A percentile compares a stretch with the other conserved stretches of the same genome.
Conservation (phyloP, 768 basidiomycete species). For the Termitomyces sp. region DNA sequence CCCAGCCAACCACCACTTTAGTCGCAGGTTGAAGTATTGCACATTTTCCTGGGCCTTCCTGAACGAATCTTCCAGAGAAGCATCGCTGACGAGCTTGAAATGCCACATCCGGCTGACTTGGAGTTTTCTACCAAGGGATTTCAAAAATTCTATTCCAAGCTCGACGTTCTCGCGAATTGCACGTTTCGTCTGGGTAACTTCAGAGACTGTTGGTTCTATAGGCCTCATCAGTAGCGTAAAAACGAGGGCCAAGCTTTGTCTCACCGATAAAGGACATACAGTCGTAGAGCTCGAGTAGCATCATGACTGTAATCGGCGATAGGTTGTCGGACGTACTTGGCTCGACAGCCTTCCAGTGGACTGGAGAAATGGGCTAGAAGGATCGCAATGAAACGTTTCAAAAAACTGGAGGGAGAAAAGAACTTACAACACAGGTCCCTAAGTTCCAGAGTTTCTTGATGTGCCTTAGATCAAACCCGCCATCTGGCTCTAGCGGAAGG, state of each 20-base stretch:
- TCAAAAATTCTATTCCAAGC: background rate
- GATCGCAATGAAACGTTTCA: background rate
- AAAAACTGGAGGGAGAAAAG: background rate
- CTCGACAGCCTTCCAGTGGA: constrained; percentile 13
- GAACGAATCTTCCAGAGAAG: background rate
- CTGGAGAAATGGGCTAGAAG: constrained; percentile 13
- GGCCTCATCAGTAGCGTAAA: background rate
- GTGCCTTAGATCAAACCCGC: constrained; percentile 12
- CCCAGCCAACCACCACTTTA: constrained; percentile 5
- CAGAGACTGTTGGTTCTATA: background rate
- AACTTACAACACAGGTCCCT: constrained; percentile 13
- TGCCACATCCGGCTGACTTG: background rate
- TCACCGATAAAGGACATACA: constrained; percentile 15
- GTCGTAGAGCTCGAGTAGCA: constrained; percentile 10
- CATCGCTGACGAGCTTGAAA: background rate
- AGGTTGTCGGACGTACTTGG: constrained; percentile 9
- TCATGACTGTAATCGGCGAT: constrained; percentile 13
- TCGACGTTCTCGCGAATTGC: constrained; percentile 1
- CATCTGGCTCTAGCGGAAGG: constrained; percentile 14
- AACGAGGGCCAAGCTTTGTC: background rate
- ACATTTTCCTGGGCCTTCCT: background rate
- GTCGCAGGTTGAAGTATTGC: background rate
- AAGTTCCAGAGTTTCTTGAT: constrained; percentile 16
- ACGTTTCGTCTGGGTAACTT: background rate
- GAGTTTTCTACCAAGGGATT: background rate